Evolutionary conservation across 106 monocot genomes (phyloP).

Genomic region (Triglochin maritima): DNA sequence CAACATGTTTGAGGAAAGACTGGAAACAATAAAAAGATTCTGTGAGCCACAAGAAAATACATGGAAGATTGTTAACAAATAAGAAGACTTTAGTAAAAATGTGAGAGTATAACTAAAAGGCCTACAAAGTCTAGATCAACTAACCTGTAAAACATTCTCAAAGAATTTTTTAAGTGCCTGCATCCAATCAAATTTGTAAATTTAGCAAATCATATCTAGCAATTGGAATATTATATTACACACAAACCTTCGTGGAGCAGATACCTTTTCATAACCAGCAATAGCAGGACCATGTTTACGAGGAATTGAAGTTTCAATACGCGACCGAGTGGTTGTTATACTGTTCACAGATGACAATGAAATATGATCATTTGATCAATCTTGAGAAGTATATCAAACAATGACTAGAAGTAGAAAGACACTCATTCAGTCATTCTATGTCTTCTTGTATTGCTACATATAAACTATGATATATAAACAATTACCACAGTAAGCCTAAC

Average conservation of each 20-base stretch:
- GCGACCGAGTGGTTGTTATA: conserved; percentile 69
- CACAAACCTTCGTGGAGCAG: background rate
- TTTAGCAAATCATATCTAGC: background rate
- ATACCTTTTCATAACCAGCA: conserved; percentile 96
- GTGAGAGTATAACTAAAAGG: background rate
- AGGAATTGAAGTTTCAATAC: conserved; percentile 90
- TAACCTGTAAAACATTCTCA: conserved; percentile 93
- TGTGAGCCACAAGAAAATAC: background rate
- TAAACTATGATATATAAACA: background rate
- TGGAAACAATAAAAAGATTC: conserved; percentile 8
- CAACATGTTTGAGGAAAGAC: conserved; percentile 82
- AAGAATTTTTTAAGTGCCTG: conserved; percentile 96
- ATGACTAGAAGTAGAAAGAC: too few species aligned
- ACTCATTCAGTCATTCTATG: too few species aligned
- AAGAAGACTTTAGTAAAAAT: background rate
- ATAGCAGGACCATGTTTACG: conserved; percentile 92
- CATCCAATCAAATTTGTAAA: conserved; percentile 14
- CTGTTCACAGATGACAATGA: conserved; percentile 18
- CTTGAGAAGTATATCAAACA: too few species aligned
- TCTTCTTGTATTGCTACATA: too few species aligned
- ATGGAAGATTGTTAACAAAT: background rate
- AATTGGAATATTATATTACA: background rate
- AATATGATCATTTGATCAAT: background rate
- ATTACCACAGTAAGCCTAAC: background rate
- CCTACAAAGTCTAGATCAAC: background rate